Evolutionary conservation across 1,139 yeast genomes (phyloP).

Genomic region (Nakaseomyces bracarensis): DNA sequence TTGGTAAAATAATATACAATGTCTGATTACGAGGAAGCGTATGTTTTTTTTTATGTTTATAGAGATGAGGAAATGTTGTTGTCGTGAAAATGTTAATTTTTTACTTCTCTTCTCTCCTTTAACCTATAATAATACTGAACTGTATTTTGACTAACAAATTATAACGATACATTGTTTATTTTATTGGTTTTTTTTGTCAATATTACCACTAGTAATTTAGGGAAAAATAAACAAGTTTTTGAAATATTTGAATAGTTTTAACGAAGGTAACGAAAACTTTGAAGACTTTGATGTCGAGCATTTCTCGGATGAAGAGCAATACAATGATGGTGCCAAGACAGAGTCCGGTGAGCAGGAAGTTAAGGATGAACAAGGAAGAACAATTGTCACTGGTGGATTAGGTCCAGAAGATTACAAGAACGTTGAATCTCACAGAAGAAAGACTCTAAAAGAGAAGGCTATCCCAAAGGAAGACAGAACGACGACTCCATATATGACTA

Average conservation of each 20-base stretch:
- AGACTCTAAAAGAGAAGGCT: slow-evolving; percentile 72
- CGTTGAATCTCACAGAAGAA: slow-evolving; percentile 45
- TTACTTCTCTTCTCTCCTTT: background rate
- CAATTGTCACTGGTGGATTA: slow-evolving; percentile 58
- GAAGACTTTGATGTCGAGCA: slow-evolving; percentile 79
- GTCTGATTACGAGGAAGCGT: slow-evolving; percentile 47
- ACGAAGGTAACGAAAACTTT: slow-evolving; percentile 70
- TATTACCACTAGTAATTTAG: background rate
- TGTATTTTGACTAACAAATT: background rate
- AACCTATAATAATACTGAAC: background rate
- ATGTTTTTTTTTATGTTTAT: slow-evolving; percentile 16
- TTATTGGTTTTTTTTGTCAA: too few species aligned
- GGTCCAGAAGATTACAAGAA: slow-evolving; percentile 47
- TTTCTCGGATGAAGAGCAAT: slow-evolving; percentile 54
- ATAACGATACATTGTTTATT: too few species aligned
- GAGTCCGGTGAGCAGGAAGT: slow-evolving; percentile 39
- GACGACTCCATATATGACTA: slow-evolving; percentile 98
- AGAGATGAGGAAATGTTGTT: background rate
- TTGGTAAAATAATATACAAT: slow-evolving; percentile 22
- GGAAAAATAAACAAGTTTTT: background rate
- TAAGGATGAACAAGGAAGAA: slow-evolving; percentile 66
- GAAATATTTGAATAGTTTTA: slow-evolving; percentile 35
- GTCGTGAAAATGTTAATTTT: background rate
- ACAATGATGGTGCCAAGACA: slow-evolving; percentile 36
- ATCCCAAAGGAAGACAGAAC: slow-evolving; percentile 82